Base-by-base conservation (phyloP, 306 rosid species). In the Gynostemma pentaphyllum region DNA sequence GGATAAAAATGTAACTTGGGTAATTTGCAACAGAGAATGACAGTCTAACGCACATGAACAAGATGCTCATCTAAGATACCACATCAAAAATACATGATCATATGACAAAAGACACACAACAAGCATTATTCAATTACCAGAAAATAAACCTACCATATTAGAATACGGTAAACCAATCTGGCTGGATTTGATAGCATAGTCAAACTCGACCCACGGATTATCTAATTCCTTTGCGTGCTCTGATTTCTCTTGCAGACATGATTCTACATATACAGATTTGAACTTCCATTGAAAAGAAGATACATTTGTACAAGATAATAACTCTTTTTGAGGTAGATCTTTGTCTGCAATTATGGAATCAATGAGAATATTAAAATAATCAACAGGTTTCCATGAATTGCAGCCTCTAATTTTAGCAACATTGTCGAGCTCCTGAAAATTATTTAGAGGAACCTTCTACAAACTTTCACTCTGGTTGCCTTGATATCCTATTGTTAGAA, bases 201-300 rank as follows among this genome's bases (percentile, higher is more conserved):
- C 72, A 48, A 72, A 12, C 69, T 77, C 72, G 26, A 41, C 56
- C 77, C 77, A 83, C 15, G 80, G 72, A 1, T 0, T 3, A 36
- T 80, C 83, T 26, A 60, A 19, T 70, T 80, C 76, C 19, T 60
- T 62, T 45, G 74, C 81, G 0, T 11, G 2, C 4, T 71, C 74
- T 0, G 75, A 68, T 49, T 51, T 74, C 53, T 71, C 76, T 0
- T 9, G 44, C 15, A 46, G 47, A 9, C 13, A 5, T 21, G 70
- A 15, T 56, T 69, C 71, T 55, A 40, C 42, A 8, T 1, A 9
- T 39, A 26, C 54, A 48, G 68, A 74, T 21, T 39, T 36, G 68
- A 72, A 75, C 55, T 61, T 79, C 67, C n/a, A n/a, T n/a, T n/a
- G n/a, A 64, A 60, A 0, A 68, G 72, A 36, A 75, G 68, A 37